phyloP scores from a whole-genome alignment of 2,329 filamentous ascomycete species.

The Thelonectria discophora region DNA sequence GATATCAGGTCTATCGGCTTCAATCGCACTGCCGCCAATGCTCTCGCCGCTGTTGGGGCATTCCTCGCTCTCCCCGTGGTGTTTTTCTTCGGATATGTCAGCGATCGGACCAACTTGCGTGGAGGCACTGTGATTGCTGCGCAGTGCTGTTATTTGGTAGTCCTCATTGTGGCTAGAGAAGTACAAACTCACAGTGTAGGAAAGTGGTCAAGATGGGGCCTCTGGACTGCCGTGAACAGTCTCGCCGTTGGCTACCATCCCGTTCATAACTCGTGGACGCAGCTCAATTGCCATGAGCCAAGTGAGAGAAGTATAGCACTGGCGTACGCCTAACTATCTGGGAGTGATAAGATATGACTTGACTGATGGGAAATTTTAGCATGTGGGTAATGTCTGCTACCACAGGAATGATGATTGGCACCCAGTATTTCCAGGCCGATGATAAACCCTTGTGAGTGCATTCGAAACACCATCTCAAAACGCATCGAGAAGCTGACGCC shows the following conservation, averaged over 20 bases:
- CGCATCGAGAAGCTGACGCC: background rate
- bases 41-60: conserved; percentile 53
- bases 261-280: conserved; percentile 62
- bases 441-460: conserved; percentile 52
- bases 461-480: too few species aligned
- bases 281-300: conserved; percentile 58
- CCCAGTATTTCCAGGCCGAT: conserved; percentile 57
- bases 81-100: conserved; percentile 57
- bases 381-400: conserved; percentile 63
- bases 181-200: conserved; percentile 50
- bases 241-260: conserved; percentile 64
- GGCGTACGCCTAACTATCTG: conserved; percentile 47
- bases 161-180: conserved; percentile 15
- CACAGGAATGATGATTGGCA: conserved; percentile 59
- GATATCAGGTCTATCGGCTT: conserved; percentile 53
- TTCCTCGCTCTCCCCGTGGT: conserved; percentile 56
- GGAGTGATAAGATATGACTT: background rate
- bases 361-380: conserved; percentile 12
- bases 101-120: conserved; percentile 52
- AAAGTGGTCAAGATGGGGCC: conserved; percentile 58
- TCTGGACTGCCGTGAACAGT: conserved; percentile 61
- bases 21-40: conserved; percentile 55
- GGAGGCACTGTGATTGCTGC: conserved; percentile 20
- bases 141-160: conserved; percentile 12
- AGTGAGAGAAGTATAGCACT: conserved; percentile 50